phyloP scores from a whole-genome alignment of 2,329 filamentous ascomycete species.

The Penicillium sp. region DNA sequence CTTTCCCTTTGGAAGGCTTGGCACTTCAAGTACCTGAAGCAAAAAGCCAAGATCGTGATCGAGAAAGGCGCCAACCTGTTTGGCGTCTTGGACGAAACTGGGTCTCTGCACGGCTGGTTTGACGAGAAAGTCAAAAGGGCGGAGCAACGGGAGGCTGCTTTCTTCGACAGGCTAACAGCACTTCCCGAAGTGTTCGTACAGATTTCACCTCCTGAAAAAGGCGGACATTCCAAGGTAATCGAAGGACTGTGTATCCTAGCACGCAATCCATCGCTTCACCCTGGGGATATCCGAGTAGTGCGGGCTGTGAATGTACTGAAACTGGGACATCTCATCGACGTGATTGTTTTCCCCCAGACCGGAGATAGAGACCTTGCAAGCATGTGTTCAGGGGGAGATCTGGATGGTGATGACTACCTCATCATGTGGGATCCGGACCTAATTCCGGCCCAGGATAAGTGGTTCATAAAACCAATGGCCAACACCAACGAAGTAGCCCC shows the following conservation, averaged over 20 bases:
- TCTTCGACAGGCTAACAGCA: slow-evolving; percentile 45
- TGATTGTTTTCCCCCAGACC: slow-evolving; percentile 80
- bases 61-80: slow-evolving; percentile 83
- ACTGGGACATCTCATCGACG: slow-evolving; percentile 76
- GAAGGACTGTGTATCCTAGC: slow-evolving; percentile 78
- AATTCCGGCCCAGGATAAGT: slow-evolving; percentile 57
- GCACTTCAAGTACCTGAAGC: slow-evolving; percentile 85
- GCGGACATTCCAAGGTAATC: slow-evolving; percentile 62
- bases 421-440: slow-evolving; percentile 84
- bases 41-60: slow-evolving; percentile 83
- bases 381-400: slow-evolving; percentile 94
- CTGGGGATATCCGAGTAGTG: slow-evolving; percentile 87
- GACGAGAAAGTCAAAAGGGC: slow-evolving; percentile 42
- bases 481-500: slow-evolving; percentile 61
- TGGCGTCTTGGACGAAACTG: slow-evolving; percentile 84
- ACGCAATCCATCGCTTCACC: slow-evolving; percentile 89
- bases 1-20: slow-evolving; percentile 83
- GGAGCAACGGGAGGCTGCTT: slow-evolving; percentile 21
- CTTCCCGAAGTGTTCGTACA: slow-evolving; percentile 90
- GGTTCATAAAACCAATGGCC: slow-evolving; percentile 76
- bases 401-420: slow-evolving; percentile 95
- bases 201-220: slow-evolving; percentile 59
- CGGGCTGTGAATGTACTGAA: slow-evolving; percentile 71
- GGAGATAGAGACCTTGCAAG: slow-evolving; percentile 83
- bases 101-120: slow-evolving; percentile 69